These are phyloP conservation scores for Podospora appendiculata DNA, from an alignment of 495 filamentous ascomycete species.

Conservation along the genomic window DNA sequence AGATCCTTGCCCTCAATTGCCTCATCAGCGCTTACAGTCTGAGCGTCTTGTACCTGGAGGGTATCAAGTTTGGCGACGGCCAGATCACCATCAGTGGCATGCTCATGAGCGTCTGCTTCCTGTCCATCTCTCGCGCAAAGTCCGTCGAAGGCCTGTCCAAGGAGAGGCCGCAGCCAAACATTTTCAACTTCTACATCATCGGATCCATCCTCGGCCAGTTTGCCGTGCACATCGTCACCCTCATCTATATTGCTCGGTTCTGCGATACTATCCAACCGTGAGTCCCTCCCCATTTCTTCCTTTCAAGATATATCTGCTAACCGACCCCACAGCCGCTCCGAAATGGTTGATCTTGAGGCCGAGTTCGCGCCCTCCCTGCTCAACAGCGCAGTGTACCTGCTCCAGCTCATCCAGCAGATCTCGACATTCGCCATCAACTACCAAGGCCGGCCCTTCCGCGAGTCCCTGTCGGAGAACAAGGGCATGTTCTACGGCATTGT, in stretches of 20 bases:
- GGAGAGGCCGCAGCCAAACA: constrained; percentile 95
- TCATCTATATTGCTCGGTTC: constrained; percentile 89
- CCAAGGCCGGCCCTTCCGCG: constrained; percentile 95
- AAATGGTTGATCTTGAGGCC: constrained; percentile 81
- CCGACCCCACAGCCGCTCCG: constrained; percentile 46
- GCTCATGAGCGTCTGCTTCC: constrained; percentile 99
- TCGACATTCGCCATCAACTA: constrained; percentile 99
- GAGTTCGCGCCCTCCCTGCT: constrained; percentile 92
- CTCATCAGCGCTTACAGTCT: constrained; percentile 97
- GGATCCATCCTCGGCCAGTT: constrained; percentile 97
- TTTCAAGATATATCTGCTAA: not conserved
- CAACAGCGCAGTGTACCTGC: constrained; percentile 94
- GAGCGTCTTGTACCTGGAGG: constrained; percentile 91
- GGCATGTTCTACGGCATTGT: constrained; percentile 98
- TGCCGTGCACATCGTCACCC: constrained; percentile 85
- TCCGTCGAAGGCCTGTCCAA: constrained; percentile 93
- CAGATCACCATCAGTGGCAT: constrained; percentile 99
- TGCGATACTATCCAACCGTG: constrained; percentile 79
- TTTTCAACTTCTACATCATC: constrained; percentile 99
- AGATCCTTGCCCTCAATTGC: constrained; percentile 97
- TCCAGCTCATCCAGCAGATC: constrained; percentile 98
- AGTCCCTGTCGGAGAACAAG: constrained; percentile 88
- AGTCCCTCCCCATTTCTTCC: constrained; percentile 15
- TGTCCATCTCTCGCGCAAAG: constrained; percentile 92
- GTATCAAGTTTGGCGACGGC: constrained; percentile 98